Base-by-base conservation (phyloP, 495 filamentous ascomycete species). In the Evansstolkia leycettana region DNA sequence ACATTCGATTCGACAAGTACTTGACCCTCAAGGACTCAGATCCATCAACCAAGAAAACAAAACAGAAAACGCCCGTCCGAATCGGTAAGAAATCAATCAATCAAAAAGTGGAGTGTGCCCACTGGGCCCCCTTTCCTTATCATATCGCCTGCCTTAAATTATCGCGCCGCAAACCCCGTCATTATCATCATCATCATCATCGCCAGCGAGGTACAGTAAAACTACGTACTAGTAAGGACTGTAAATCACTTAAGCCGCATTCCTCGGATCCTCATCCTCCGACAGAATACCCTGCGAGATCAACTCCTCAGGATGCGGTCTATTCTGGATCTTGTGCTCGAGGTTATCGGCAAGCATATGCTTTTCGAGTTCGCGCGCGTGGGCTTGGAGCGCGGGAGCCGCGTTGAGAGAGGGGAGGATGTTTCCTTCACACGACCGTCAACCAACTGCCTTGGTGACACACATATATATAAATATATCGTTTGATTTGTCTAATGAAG, bases 291-390 rank as follows among this genome's bases (percentile, higher is more conserved):
- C 86, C 48, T 83, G 72, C 42, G 80, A 73, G 31, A 93, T 67
- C 31, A 94, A 55, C 20, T 80, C 70, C 38, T 85, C 81, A 3
- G 80, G 78, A 17, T 76, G 64, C 1, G 86, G 86, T 6, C 86
- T 70, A 37, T 78, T 68, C 49, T 77, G 66, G 38, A 94, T 73
- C 53, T 83, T 84, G 47, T 87, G 82, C 54, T 94, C 86, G 25
- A 94, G 61, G 20, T 70, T 79, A 52, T 94, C 80, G 33, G 74
- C 78, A 13, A 80, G 75, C 86, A 94, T 92, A 49, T 86, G 75
- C 47, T 73, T 80, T 54, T 83, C 78, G 34, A 94, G 72, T 57
- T 90, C 81, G 37, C 69, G 76, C 60, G 86, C 83, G 38, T 84
- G 68, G 23, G 77, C 83, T 44, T 79, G 77, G 25, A 94, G 57